Evolutionary conservation across 2,329 filamentous ascomycete species (phyloP), one percentile per base, ranked within the genome.

Genomic region (Hypoxylon sp.): DNA sequence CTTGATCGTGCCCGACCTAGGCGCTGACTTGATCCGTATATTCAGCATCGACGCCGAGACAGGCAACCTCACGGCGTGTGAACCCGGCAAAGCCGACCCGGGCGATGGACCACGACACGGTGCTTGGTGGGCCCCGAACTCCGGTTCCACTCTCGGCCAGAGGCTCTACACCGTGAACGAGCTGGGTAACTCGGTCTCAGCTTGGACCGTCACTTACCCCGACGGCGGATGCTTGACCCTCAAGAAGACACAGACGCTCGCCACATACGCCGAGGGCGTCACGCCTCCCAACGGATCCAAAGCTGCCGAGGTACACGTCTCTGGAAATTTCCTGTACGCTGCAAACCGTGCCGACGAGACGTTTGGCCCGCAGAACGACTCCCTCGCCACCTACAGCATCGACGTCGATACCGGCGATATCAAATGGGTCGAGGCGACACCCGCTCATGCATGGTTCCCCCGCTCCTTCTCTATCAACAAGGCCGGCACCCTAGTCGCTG

Each of bases 401-500:
- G 75, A 82, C 57, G 36, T 76, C 0, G 70, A 75, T 0, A 79
- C 85, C 17, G 88, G 88, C 11, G 81, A 77, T 0, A 76, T 91
- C 13, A 75, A 72, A 0, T 88, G 88, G 71, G 74, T 85, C 0
- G 84, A 88, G 64, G 79, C 87, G 1, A 85, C 83, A 1, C 86
- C 87, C 23, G 84, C 88, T 1, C 85, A 87, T 66, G 86, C 89
- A 0, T 83, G 80, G 61, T 89, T 85, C 71, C 90, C 90, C 0
- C 82, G 90, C 1, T 89, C 89, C 1, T 90, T 91, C 74, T 82
- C 82, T 21, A 80, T 91, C 59, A 91, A 90, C 74, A 82, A 82
- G 41, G 83, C 83, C 0, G 90, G 90, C 0, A 81, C 84, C 48
- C 71, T 90, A 65, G 83, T 91, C 1, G 90, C 89, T 0, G 84